These are phyloP conservation scores for Shiraia sp. DNA, from an alignment of 2,329 filamentous ascomycete genomes.

Conservation along the genomic window DNA sequence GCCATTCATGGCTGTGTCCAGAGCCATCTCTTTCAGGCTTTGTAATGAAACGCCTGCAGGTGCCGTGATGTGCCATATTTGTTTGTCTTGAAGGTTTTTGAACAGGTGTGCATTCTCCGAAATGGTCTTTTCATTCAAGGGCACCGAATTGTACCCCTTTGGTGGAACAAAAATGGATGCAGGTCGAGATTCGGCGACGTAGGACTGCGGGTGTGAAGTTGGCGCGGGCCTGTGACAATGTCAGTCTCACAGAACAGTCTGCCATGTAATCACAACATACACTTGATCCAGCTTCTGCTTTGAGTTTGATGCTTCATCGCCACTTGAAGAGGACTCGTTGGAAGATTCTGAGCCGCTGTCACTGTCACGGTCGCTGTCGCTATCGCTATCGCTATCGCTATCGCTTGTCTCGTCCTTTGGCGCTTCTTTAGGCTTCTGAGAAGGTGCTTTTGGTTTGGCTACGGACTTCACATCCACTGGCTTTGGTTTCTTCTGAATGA, in stretches of 20 bases:
- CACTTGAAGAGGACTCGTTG: constrained; percentile 46
- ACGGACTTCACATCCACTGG: constrained; percentile 8
- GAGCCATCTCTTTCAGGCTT: constrained; percentile 66
- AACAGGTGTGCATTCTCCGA: constrained; percentile 54
- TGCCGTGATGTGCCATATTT: constrained; percentile 80
- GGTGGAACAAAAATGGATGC: constrained; percentile 44
- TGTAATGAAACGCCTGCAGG: constrained; percentile 71
- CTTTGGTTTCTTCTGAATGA: constrained; percentile 21
- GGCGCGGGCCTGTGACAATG: constrained; percentile 6
- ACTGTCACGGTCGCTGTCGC: too few relatives aligned
- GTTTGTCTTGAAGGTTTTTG: constrained; percentile 67
- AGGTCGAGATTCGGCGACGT: constrained; percentile 39
- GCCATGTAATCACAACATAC: constrained; percentile 13
- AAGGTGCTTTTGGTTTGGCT: constrained; percentile 10
- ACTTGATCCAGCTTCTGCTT: constrained; percentile 16
- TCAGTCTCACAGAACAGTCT: background rate
- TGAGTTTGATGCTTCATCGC: constrained; percentile 26
- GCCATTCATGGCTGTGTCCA: constrained; percentile 60
- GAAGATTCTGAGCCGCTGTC: constrained; percentile 33
- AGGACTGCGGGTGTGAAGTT: constrained; percentile 21
- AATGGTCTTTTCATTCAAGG: constrained; percentile 48
- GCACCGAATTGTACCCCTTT: constrained; percentile 54
- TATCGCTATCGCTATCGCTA: constrained; percentile 19
- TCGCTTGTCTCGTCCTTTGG: constrained; percentile 20
- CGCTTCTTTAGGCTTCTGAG: constrained; percentile 16